Conservation (phyloP, 2,329 filamentous ascomycete genomes). For the Talaromyces albobiverticillius region DNA sequence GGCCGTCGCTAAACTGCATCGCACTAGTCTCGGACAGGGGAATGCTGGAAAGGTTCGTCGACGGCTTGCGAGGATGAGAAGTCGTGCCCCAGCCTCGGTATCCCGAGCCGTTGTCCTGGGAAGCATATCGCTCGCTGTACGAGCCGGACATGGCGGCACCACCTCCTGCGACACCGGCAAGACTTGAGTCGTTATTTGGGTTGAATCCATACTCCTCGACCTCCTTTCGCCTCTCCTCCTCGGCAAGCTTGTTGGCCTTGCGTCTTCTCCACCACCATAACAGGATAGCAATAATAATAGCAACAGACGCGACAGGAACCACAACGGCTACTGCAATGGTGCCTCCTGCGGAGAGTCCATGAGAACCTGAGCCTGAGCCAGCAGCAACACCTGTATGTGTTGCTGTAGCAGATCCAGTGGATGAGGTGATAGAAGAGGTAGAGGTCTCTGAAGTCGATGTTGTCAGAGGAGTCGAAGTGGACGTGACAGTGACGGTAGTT, state of each 20-base stretch:
- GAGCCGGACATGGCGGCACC: slow-evolving; percentile 37
- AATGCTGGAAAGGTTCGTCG: slow-evolving; percentile 76
- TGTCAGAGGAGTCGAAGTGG: slow-evolving; percentile 12
- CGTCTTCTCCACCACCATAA: slow-evolving; percentile 86
- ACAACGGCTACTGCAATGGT: slow-evolving; percentile 92
- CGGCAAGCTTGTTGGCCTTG: slow-evolving; percentile 77
- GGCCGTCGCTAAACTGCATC: slow-evolving; percentile 61
- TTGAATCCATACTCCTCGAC: slow-evolving; percentile 98
- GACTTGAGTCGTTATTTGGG: slow-evolving; percentile 88
- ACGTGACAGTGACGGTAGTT: slow-evolving; percentile 10
- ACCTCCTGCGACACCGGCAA: slow-evolving; percentile 57
- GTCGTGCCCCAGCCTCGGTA: slow-evolving; percentile 94
- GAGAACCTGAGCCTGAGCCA: slow-evolving; percentile 9
- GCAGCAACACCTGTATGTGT: slow-evolving; percentile 13
- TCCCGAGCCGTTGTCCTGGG: slow-evolving; percentile 53
- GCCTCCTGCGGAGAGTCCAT: slow-evolving; percentile 50
- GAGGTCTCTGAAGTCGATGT: neutral
- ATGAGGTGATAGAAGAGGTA: neutral
- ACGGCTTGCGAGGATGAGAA: slow-evolving; percentile 75
- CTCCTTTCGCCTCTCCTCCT: slow-evolving; percentile 89
- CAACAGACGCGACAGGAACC: slow-evolving; percentile 85
- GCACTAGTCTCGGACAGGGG: slow-evolving; percentile 70
- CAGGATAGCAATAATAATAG: slow-evolving; percentile 70
- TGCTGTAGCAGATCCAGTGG: slow-evolving; percentile 14
- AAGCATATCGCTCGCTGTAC: slow-evolving; percentile 27